Percentiles rank a stretch among this genome's conserved stretches.
phyloP scores from a whole-genome alignment of 345 rosid species.

The Eucalyptus polybractea region DNA sequence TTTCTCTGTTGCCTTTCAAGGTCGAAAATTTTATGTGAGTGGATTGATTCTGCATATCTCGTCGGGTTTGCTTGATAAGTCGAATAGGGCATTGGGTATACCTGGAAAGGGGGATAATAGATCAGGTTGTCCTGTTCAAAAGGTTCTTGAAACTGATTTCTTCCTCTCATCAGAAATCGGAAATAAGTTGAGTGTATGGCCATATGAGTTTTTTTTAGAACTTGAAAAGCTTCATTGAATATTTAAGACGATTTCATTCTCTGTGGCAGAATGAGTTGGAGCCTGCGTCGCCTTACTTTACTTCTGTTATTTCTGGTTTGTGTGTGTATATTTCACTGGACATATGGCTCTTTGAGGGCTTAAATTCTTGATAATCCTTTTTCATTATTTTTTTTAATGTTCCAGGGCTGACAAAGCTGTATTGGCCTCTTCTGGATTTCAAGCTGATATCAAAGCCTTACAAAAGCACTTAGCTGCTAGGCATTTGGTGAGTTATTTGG shows the following conservation, averaged over 20 bases:
- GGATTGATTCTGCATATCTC: neutral
- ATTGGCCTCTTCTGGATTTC: constrained; percentile 94
- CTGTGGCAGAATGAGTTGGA: neutral
- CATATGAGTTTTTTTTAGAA: neutral
- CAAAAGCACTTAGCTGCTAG: constrained; percentile 76
- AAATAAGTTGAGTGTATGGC: neutral
- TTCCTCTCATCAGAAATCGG: neutral
- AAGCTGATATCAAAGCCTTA: constrained; percentile 91
- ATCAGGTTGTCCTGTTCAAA: neutral
- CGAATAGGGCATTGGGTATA: neutral
- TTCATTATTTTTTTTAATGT: neutral
- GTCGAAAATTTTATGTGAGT: neutral
- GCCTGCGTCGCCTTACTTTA: neutral
- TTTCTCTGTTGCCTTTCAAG: neutral
- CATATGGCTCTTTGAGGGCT: neutral
- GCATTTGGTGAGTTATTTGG: constrained; percentile 67
- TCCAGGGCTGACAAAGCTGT: constrained; percentile 75
- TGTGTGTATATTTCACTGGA: neutral
- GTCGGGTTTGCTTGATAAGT: neutral
- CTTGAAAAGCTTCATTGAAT: neutral
- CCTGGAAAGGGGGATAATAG: neutral
- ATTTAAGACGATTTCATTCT: neutral
- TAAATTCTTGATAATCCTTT: neutral
- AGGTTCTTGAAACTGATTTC: neutral
- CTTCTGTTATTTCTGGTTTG: neutral